A percentile compares a stretch with the other conserved stretches of the same genome.
Conservation (phyloP, 768 basidiomycete genomes). For the Auricularia auricula-judae region DNA sequence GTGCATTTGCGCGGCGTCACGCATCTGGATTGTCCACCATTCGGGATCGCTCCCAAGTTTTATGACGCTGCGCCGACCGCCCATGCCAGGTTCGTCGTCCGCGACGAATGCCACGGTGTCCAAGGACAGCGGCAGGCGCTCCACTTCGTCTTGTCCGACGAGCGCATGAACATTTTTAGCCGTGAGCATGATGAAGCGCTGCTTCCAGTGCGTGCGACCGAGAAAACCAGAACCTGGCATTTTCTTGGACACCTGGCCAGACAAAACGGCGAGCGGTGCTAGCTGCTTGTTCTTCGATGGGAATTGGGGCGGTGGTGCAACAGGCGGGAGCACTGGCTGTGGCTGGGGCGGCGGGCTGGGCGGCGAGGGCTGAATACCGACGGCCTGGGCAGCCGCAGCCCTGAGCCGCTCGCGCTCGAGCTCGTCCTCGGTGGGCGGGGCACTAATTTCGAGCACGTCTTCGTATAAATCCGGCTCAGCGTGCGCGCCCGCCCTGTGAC, state of each 20-base stretch:
- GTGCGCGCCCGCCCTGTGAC: background rate
- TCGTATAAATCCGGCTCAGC: background rate
- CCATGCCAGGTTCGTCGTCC: conserved; percentile 1
- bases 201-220: background rate
- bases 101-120: background rate
- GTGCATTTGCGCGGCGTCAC: background rate
- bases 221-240: background rate
- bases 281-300: background rate
- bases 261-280: background rate
- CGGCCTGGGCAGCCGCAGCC: background rate
- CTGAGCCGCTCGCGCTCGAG: background rate
- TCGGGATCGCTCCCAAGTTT: background rate
- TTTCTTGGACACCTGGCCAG: background rate
- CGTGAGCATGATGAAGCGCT: background rate
- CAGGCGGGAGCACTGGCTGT: background rate
- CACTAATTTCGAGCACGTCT: background rate
- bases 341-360: background rate
- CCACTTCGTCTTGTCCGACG: background rate
- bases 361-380: background rate
- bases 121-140: background rate
- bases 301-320: background rate
- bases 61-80: background rate
- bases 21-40: background rate
- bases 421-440: background rate
- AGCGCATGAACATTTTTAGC: background rate